Evolutionary conservation across 345 rosid species (phyloP).

Genomic region (Hevea brasiliensis): DNA sequence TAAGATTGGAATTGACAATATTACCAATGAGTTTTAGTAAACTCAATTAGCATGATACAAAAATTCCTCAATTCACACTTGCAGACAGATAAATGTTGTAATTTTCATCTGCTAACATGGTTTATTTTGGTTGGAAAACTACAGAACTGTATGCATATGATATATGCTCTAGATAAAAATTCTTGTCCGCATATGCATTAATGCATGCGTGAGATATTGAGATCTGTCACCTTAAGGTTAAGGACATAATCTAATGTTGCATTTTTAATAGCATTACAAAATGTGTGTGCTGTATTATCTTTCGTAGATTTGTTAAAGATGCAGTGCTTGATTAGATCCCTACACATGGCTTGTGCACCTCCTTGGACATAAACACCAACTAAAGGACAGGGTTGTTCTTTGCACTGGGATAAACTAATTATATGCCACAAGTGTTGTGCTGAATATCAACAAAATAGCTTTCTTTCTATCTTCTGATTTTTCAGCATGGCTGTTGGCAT

Average conservation of each 20-base stretch:
- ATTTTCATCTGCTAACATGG: not conserved
- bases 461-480: not conserved
- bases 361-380: not conserved
- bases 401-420: too few species aligned
- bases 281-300: not conserved
- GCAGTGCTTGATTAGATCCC: not conserved
- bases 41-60: too few species aligned
- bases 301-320: not conserved
- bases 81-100: not conserved
- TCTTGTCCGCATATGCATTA: not conserved
- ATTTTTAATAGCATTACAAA: too few species aligned
- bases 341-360: not conserved
- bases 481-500: not conserved
- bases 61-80: not conserved
- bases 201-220: too few species aligned
- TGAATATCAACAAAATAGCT: not conserved
- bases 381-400: not conserved
- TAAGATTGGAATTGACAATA: not conserved
- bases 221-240: not conserved
- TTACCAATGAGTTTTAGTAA: not conserved
- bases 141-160: too few species aligned
- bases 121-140: not conserved
- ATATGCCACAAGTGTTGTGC: too few species aligned
- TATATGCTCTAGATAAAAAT: not conserved
- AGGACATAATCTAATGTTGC: not conserved